These are phyloP conservation scores for Peronospora farinosa DNA, from an alignment of 352 stramenopile species.

Conservation along the genomic window DNA sequence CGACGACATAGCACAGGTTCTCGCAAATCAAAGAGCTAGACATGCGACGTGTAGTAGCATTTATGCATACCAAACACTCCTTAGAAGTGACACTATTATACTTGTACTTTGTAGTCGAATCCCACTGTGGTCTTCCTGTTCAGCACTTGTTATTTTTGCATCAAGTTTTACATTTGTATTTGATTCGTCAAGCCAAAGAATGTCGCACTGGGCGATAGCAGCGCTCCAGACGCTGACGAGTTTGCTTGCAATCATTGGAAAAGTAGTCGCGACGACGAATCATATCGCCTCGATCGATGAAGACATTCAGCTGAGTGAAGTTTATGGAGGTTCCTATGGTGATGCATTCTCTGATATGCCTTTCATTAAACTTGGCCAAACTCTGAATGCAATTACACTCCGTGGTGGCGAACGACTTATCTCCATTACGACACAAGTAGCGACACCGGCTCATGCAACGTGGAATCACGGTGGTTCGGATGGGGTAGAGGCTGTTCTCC, in stretches of 20 bases:
- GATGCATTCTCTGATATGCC: constrained; percentile 23
- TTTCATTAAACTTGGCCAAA: constrained; percentile 14
- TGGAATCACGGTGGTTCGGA: constrained; percentile 17
- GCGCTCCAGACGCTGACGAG: background rate
- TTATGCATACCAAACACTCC: too few species aligned
- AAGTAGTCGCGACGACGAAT: background rate
- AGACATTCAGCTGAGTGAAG: constrained; percentile 17
- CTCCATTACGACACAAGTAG: constrained; percentile 7
- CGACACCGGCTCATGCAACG: constrained; percentile 4
- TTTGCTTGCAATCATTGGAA: background rate
- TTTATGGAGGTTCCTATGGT: constrained; percentile 10
- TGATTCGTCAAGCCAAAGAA: background rate
- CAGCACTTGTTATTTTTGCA: too few species aligned
- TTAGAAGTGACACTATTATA: too few species aligned
- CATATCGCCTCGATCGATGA: background rate
- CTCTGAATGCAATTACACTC: constrained; percentile 16
- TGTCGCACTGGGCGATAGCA: background rate
- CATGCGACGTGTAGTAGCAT: too few species aligned
- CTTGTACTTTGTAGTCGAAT: too few species aligned
- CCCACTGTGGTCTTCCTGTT: too few species aligned
- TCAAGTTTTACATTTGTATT: too few species aligned
- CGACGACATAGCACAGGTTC: too few species aligned
- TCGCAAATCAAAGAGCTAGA: too few species aligned
- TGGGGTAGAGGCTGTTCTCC: constrained; percentile 5
- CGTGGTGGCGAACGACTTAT: constrained; percentile 12